Percentiles rank a stretch among this genome's conserved stretches.
These are phyloP conservation scores for Candida alai DNA, from an alignment of 805 yeast species.

Conservation along the genomic window DNA sequence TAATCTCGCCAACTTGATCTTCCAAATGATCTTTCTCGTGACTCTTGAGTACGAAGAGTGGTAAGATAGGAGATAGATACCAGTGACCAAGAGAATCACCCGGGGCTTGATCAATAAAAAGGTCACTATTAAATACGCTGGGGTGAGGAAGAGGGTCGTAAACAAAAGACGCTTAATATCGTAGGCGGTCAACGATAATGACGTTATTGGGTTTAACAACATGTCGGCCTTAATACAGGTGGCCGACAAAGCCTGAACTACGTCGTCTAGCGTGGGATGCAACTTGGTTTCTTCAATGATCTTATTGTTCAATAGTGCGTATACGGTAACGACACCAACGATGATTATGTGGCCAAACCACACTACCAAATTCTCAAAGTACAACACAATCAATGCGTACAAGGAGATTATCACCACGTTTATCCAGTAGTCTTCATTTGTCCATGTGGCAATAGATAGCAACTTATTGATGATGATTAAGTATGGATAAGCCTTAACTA, in stretches of 20 bases:
- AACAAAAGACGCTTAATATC: constrained; percentile 78
- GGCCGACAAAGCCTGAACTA: constrained; percentile 70
- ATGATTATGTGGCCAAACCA: constrained; percentile 78
- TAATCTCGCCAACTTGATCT: constrained; percentile 65
- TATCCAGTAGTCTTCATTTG: constrained; percentile 77
- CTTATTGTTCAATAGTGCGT: constrained; percentile 53
- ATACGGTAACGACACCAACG: constrained; percentile 57
- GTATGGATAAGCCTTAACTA: constrained; percentile 82
- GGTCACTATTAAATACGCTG: constrained; percentile 70
- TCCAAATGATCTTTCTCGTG: constrained; percentile 82
- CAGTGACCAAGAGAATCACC: constrained; percentile 53
- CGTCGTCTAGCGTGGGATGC: constrained; percentile 83
- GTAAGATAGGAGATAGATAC: constrained; percentile 66
- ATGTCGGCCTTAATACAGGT: constrained; percentile 75
- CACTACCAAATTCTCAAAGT: constrained; percentile 73
- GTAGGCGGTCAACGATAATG: constrained; percentile 66
- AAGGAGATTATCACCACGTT: constrained; percentile 57
- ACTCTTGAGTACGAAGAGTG: constrained; percentile 85
- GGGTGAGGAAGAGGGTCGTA: constrained; percentile 83
- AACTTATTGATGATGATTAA: constrained; percentile 66
- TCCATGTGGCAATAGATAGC: constrained; percentile 83
- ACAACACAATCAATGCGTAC: constrained; percentile 59
- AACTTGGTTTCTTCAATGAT: constrained; percentile 56
- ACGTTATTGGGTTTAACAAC: constrained; percentile 74
- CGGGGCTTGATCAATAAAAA: constrained; percentile 70